Percentiles rank a stretch among this genome's conserved stretches.
Conservation (phyloP, 192 early-diverging fungal genomes). For the Phlyctochytrium arcticum region DNA sequence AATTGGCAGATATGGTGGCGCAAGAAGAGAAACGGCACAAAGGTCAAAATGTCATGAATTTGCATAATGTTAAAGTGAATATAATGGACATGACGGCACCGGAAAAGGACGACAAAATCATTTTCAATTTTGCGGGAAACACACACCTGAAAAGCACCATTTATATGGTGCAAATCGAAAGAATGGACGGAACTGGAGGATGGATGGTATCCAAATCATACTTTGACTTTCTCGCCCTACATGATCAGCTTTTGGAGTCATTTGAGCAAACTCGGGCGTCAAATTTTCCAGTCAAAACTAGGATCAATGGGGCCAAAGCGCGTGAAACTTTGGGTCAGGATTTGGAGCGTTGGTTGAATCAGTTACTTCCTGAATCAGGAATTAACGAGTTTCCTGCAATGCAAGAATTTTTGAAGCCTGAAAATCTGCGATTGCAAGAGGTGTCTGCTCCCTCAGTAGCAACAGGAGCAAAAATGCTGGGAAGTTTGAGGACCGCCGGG, state of each 20-base stretch:
- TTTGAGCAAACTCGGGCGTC: constrained; percentile 13
- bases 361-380: not conserved
- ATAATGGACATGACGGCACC: constrained; percentile 14
- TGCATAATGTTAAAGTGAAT: constrained; percentile 5
- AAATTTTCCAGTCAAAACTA: constrained; percentile 6
- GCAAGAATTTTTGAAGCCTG: constrained; percentile 29
- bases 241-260: not conserved
- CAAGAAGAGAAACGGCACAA: not conserved
- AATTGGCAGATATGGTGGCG: constrained; percentile 21
- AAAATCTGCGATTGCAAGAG: constrained; percentile 15
- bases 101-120: not conserved
- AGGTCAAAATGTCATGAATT: not conserved
- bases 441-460: not conserved
- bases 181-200: constrained; percentile 6
- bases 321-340: constrained; percentile 12
- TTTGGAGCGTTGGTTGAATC: constrained; percentile 21
- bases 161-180: constrained; percentile 9
- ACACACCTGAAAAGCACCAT: not conserved
- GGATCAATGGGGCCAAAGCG: not conserved
- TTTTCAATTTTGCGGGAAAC: not conserved
- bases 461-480: constrained; percentile 23
- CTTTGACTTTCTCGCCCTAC: constrained; percentile 9
- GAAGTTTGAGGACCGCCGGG: constrained; percentile 27
- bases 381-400: not conserved
- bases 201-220: constrained; percentile 32